Evolutionary conservation across 257 asterid genomes (phyloP), one percentile per base, ranked within the genome.

Genomic region (Hygrophila difformis): DNA sequence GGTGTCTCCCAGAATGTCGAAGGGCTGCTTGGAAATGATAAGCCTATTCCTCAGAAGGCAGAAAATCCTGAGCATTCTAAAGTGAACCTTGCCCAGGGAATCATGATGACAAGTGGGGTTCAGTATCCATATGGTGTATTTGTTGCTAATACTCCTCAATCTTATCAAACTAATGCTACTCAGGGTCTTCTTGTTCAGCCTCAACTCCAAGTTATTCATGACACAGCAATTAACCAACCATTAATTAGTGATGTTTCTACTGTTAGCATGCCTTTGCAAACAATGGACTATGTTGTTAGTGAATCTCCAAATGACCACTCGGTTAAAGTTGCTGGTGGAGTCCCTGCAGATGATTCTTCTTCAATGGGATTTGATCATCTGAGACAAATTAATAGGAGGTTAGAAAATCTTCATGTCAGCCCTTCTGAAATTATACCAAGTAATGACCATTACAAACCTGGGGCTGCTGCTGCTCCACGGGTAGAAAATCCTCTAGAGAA

Each of bases 371-470:
- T 18, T 55, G 93, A 89, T 46, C 68, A 77, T 50, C 65, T 75
- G 49, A 68, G 73, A 47, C 88, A 75, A 67, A 74, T 75, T 22
- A 94, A 77, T 44, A 76, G 66, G 53, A 68, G 81, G 65, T 62
- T 89, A 73, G 88, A 68, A 59, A 77, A 79, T 73, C 84, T 82
- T 61, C 57, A 57, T 58, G 26, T 77, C 40, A 48, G 64, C 44
- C 82, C 94, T 24, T 49, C 79, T 51, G 96, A 82, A 59, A 60
- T 67, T 24, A 23, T 66, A 19, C 42, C 60, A 19, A 44, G 6
- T 39, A 67, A 56, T 13, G 88, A 67, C 60, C 77, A 43, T 51
- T 57, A 53, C 40, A 72, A 62, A 56, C 35, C 62, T 8, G 39
- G 64, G 35, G 58, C 23, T 8, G 39, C 64, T 39, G 58, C 23